These are phyloP conservation scores for Conringia planisiliqua DNA, from an alignment of 345 rosid species.

Conservation along the genomic window DNA sequence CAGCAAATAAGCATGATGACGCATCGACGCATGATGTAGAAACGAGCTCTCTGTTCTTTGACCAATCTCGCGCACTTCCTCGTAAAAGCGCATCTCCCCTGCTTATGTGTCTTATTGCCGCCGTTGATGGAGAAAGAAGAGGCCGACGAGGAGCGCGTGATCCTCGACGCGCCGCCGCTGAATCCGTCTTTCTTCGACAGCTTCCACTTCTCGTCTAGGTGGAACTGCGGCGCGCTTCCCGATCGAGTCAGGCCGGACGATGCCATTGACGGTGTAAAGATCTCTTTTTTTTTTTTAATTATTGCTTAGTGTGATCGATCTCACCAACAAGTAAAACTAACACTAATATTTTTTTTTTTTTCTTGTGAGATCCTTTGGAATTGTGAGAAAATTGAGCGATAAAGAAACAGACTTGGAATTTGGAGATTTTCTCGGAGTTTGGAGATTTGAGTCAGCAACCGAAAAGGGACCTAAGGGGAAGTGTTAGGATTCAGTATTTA, in stretches of 20 bases:
- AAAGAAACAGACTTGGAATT: constrained; percentile 20
- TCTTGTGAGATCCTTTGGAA: not conserved
- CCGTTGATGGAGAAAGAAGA: constrained; percentile 30
- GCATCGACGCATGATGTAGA: constrained; percentile 91
- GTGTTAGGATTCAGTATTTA: constrained; percentile 42
- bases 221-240: constrained; percentile 39
- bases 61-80: constrained; percentile 83
- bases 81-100: constrained; percentile 60
- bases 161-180: constrained; percentile 39
- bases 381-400: not conserved
- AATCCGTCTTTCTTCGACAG: constrained; percentile 50
- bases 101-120: constrained; percentile 24
- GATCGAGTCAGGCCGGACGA: constrained; percentile 28
- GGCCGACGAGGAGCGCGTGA: constrained; percentile 44
- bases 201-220: constrained; percentile 60
- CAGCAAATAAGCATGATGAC: constrained; percentile 93
- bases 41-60: constrained; percentile 87
- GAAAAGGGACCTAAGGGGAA: not conserved
- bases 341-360: not conserved
- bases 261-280: constrained; percentile 38
- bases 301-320: constrained; percentile 15
- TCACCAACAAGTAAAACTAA: not conserved
- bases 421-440: constrained; percentile 16
- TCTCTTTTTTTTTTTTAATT: not conserved
- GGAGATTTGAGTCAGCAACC: constrained; percentile 24